Evolutionary conservation across 108 stramenopile genomes (phyloP).

Genomic region (Nitzschia inconspicua): DNA sequence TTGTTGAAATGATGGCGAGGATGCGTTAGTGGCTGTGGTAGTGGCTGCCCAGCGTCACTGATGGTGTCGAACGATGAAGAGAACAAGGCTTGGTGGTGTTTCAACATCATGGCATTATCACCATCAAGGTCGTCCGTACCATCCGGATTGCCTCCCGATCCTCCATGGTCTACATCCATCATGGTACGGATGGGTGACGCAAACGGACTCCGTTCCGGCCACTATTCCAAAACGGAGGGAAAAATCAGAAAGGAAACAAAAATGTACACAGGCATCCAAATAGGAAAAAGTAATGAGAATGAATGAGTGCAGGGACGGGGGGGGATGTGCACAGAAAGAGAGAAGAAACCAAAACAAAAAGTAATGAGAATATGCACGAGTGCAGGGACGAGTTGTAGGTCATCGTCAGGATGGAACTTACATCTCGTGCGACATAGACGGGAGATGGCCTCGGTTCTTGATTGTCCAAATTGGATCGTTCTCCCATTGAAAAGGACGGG

Average conservation of each 20-base stretch:
- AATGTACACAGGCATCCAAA: no score
- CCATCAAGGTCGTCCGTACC: no score
- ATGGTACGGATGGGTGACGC: no score
- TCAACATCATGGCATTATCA: not conserved
- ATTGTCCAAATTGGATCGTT: no score
- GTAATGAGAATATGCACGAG: no score
- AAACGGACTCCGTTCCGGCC: conserved; percentile 34
- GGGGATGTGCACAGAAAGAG: not conserved
- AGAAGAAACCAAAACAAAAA: not conserved
- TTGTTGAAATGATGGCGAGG: not conserved
- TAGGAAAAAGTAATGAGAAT: no score
- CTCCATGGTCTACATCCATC: no score
- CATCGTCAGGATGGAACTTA: no score
- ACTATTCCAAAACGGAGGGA: not conserved
- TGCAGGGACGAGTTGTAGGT: no score
- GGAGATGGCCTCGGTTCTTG: not conserved
- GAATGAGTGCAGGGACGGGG: not conserved
- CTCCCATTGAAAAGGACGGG: no score
- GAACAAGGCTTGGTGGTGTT: conserved; percentile 23
- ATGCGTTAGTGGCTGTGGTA: not conserved
- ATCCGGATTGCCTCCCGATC: no score
- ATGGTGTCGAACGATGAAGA: conserved; percentile 38
- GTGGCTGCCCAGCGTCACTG: conserved; percentile 12
- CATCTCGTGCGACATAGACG: not conserved
- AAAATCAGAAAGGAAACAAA: not conserved